Base-by-base conservation (phyloP, 2,329 filamentous ascomycete species). In the Myriangium duriaei region DNA sequence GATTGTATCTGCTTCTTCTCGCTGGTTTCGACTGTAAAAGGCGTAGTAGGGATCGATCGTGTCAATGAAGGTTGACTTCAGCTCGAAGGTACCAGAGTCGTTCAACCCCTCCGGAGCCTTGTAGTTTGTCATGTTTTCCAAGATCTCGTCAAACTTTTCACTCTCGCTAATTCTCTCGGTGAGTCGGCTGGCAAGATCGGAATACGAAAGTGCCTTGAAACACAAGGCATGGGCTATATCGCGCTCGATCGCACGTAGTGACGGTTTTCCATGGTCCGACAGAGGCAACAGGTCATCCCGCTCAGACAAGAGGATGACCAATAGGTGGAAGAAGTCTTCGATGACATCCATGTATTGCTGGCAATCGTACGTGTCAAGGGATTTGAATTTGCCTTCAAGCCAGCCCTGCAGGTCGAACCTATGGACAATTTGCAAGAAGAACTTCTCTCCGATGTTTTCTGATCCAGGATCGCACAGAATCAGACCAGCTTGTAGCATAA, bases 1-100 rank as follows among this genome's bases (percentile, higher is more conserved):
- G 3, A 86, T 81, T 48, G 74, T 78, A 59, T 98, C 91, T 0
- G 88, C 85, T 57, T 98, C 91, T 54, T 98, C 91, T 35, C 91
- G 76, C 57, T 96, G 88, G 51, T 98, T 98, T 55, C 94, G 93
- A 52, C 79, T 92, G 59, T 94, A 98, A 54, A 96, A 86, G 5
- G 87, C 82, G 52, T 87, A 91, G 56, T 95, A 98, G 1, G 92
- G 91, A 55, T 98, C 92, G 35, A 98, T 76, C 32, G 92, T 73
- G 48, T 88, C 81, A 28, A 95, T 72, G 50, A 79, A 91, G 43
- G 93, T 75, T 4, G 81, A 76, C 54, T 87, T 91, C 36, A 98
- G 66, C 57, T 95, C 86, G 51, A 98, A 98, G 0, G 84, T 93
- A 41, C 92, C 91, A 11, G 87, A 82, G 55, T 98, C 91, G 4